Base-by-base conservation (phyloP, 345 rosid species). In the Erucastrum elatum region DNA sequence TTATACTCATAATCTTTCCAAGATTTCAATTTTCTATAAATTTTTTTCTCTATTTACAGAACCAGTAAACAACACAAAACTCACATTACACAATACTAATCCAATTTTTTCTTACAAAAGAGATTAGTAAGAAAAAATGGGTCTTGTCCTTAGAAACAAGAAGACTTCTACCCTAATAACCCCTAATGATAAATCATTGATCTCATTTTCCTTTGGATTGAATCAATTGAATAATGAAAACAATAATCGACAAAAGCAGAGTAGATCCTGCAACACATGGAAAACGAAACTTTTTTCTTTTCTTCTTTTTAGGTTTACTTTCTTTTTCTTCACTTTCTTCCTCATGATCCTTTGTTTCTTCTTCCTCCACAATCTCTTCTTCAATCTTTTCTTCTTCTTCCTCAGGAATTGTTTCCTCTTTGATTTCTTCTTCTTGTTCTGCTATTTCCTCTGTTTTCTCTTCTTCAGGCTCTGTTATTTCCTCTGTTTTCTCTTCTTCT, bases 221-320 rank as follows among this genome's bases (percentile, higher is more conserved):
- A 17, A 76, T 76, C 34, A 77, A 41, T 4, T 77, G 77, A 73
- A 72, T 66, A 6, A 80, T 75, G 68, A 72, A 75, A 41, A 59
- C 72, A 75, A 81, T 71, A 33, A 81, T 71, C 16, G 80, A 59
- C 80, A 81, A 66, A 49, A 75, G 74, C 65, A 75, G 71, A 65
- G 80, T 75, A 7, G 83, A 80, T 75, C 83, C 79, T 70, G 83
- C 79, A 64, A 80, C 37, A 55, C 49, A 75, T 70, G 83, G 79
- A 21, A 75, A 80, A 70, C 79, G 9, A 44, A 66, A 75, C n/a
- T 55, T 80, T 64, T 75, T 75, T 39, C 75, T 80, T 69, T 15
- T 80, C 75, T 75, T 80, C 73, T 41, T 75, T 53, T 26, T 80
- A 17, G 76, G 72, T 75, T 70, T 70, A 31, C 74, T 71, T 0